Conservation (phyloP, 2,329 filamentous ascomycete species). For the Beauveria caledonica region DNA sequence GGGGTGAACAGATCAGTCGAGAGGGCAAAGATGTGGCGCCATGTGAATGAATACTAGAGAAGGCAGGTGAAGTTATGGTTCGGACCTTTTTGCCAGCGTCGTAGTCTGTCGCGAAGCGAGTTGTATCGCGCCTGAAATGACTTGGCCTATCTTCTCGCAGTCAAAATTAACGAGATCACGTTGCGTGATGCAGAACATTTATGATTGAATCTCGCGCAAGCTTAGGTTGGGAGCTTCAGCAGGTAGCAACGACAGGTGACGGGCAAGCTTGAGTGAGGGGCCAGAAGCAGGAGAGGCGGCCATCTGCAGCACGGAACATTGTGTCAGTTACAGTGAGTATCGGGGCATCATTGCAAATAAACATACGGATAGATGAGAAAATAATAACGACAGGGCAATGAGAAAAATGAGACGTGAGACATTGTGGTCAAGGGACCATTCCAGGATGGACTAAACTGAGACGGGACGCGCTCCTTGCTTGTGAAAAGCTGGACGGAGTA, state of each 20-base stretch:
- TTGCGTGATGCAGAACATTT: neutral
- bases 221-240: neutral
- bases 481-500: neutral
- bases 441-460: neutral
- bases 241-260: neutral
- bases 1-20: slow-evolving; percentile 1
- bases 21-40: slow-evolving; percentile 2
- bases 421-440: slow-evolving; percentile 1
- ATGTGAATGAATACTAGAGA: neutral
- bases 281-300: neutral
- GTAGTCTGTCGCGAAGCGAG: neutral
- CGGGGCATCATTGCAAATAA: neutral
- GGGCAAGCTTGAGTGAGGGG: neutral
- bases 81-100: neutral
- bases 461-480: neutral
- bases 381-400: neutral
- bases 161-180: neutral
- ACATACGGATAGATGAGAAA: neutral
- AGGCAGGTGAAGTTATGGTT: neutral
- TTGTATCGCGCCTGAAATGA: neutral
- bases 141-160: neutral
- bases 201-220: neutral
- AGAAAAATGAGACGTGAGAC: slow-evolving; percentile 3
- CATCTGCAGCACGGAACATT: neutral
- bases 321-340: neutral